These are phyloP conservation scores for Artemisia annua DNA, from an alignment of 129 eudicot species.

Conservation along the genomic window DNA sequence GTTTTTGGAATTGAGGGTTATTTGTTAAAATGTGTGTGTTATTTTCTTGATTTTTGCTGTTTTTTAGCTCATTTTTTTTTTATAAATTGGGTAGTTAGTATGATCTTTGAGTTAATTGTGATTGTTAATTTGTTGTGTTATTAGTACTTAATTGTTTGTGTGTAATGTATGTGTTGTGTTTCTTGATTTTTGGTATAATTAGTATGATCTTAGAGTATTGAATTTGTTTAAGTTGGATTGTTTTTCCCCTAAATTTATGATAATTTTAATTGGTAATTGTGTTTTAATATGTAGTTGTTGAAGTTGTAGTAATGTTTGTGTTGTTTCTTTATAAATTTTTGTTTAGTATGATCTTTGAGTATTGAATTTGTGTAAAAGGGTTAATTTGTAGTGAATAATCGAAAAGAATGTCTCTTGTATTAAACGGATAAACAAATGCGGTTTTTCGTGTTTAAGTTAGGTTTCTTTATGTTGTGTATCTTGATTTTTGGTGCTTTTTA, in stretches of 20 bases:
- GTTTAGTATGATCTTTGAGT: too few relatives aligned
- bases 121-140: too few relatives aligned
- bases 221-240: background rate
- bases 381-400: too few relatives aligned
- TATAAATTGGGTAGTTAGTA: background rate
- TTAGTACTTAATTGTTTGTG: too few relatives aligned
- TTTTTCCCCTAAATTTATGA: background rate
- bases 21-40: constrained; percentile 29
- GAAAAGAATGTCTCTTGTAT: background rate
- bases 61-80: constrained; percentile 9
- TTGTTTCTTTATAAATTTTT: too few relatives aligned
- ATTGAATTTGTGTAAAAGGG: too few relatives aligned
- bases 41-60: too few relatives aligned
- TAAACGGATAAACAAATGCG: too few relatives aligned
- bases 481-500: too few relatives aligned
- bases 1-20: constrained; percentile 1
- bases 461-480: background rate
- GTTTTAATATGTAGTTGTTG: background rate
- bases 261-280: background rate
- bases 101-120: constrained; percentile 7
- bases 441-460: too few relatives aligned
- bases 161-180: too few relatives aligned
- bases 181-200: background rate
- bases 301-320: too few relatives aligned
- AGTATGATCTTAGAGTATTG: constrained; percentile 20